Conservation (phyloP, 768 basidiomycete genomes). For the Galerina marginata region DNA sequence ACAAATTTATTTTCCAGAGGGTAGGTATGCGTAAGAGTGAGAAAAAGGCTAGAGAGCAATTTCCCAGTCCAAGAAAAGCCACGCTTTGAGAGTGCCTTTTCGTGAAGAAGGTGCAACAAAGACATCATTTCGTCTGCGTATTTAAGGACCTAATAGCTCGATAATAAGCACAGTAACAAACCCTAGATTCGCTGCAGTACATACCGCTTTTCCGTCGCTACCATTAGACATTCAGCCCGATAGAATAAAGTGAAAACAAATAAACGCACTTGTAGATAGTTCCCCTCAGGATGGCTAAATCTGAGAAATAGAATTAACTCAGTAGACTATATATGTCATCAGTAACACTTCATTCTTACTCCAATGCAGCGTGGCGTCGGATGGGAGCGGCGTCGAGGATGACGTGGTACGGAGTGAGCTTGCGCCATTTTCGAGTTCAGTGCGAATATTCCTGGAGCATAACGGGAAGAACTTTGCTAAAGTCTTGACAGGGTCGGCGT, state of each 20-base stretch:
- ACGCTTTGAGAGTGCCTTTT: conserved; percentile 78
- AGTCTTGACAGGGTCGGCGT: conserved; percentile 78
- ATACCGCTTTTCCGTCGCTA: conserved; percentile 67
- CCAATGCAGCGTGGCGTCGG: conserved; percentile 89
- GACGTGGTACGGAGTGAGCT: conserved; percentile 77
- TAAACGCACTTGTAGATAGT: conserved; percentile 74
- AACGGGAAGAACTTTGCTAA: conserved; percentile 80
- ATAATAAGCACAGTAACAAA: conserved; percentile 9
- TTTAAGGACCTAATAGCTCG: conserved; percentile 56
- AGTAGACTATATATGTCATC: conserved; percentile 1
- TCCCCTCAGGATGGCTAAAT: conserved; percentile 79
- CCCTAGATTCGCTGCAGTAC: conserved; percentile 17
- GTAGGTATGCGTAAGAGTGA: conserved; percentile 82
- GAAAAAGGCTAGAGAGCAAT: conserved; percentile 70
- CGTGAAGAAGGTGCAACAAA: conserved; percentile 65
- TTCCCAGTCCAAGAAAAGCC: conserved; percentile 85
- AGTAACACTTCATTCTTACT: conserved; percentile 49
- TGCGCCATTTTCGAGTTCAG: conserved; percentile 86
- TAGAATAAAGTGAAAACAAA: neutral
- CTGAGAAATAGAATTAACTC: conserved; percentile 36
- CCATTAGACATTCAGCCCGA: neutral
- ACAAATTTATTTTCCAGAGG: conserved; percentile 82
- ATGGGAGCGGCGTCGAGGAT: conserved; percentile 67
- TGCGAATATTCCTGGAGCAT: conserved; percentile 69
- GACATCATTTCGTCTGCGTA: conserved; percentile 67